Percentiles rank a stretch among this genome's conserved stretches.
Evolutionary conservation across 345 rosid genomes (phyloP).

Genomic region (Sapria himalayana): DNA sequence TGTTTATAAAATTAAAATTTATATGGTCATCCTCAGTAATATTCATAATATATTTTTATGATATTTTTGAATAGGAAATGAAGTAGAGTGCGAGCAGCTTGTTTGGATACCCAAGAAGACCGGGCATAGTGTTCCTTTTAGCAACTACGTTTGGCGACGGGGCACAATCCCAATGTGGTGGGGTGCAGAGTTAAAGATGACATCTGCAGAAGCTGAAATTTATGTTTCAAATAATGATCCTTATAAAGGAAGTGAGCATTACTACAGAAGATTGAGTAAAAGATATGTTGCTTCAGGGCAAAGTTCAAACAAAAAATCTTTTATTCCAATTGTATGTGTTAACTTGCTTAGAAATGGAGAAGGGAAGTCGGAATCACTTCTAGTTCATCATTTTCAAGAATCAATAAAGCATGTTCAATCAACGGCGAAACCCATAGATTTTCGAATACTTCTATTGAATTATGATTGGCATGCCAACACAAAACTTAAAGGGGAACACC

Average conservation of each 20-base stretch:
- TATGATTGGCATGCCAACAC: slow-evolving; percentile 91
- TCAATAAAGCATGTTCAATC: slow-evolving; percentile 52
- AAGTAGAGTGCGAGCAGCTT: slow-evolving; percentile 95
- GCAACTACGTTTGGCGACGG: slow-evolving; percentile 74
- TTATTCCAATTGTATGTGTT: slow-evolving; percentile 69
- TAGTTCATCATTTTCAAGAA: slow-evolving; percentile 84
- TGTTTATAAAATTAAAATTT: too few relatives aligned
- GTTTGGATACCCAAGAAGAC: slow-evolving; percentile 72
- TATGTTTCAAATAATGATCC: slow-evolving; percentile 79
- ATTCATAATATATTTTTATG: too few relatives aligned
- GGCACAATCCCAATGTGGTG: slow-evolving; percentile 99
- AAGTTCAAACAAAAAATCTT: slow-evolving; percentile 40
- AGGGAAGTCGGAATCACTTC: slow-evolving; percentile 79
- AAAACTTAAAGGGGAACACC: slow-evolving; percentile 68
- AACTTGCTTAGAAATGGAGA: slow-evolving; percentile 73
- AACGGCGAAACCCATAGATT: slow-evolving; percentile 47
- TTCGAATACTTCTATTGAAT: slow-evolving; percentile 47
- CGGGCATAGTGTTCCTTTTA: slow-evolving; percentile 67
- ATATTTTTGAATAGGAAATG: too few relatives aligned
- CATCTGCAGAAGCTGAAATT: slow-evolving; percentile 92
- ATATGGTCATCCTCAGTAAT: too few relatives aligned
- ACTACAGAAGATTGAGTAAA: slow-evolving; percentile 70
- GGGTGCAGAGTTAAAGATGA: slow-evolving; percentile 92
- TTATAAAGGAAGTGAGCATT: slow-evolving; percentile 72
- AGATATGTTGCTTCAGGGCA: slow-evolving; percentile 43